Conservation (phyloP, 192 early-diverging fungal genomes). For the Kickxella alabastrina region DNA sequence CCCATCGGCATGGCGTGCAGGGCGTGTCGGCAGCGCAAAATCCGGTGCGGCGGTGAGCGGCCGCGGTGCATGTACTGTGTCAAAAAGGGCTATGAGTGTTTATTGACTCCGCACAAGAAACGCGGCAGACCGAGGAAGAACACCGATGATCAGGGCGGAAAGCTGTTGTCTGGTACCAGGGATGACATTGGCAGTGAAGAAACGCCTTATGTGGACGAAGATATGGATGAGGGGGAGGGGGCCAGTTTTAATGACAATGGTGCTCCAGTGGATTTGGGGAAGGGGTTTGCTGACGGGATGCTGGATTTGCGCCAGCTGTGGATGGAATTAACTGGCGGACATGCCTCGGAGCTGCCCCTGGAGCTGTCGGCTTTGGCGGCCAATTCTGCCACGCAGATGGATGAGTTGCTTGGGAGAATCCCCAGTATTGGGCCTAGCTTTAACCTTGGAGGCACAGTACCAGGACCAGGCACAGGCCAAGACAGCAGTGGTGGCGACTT, state of each 20-base stretch:
- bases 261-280: too few species aligned
- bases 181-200: too few species aligned
- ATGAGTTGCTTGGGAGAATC: conserved; percentile 1
- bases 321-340: conserved; percentile 41
- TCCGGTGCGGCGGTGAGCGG: conserved; percentile 48
- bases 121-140: conserved; percentile 42
- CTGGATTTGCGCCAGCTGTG: conserved; percentile 39
- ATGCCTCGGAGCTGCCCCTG: conserved; percentile 25
- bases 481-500: neutral
- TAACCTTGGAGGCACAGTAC: conserved; percentile 8
- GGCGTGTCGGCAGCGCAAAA: conserved; percentile 48
- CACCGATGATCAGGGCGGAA: too few species aligned
- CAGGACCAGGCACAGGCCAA: neutral
- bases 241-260: too few species aligned
- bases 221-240: too few species aligned
- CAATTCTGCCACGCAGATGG: conserved; percentile 14
- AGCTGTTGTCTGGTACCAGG: too few species aligned
- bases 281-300: conserved; percentile 8
- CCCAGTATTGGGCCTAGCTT: conserved; percentile 11
- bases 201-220: too few species aligned
- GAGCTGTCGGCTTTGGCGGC: conserved; percentile 36
- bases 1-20: conserved; percentile 51
- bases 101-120: conserved; percentile 49
- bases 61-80: conserved; percentile 51
- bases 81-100: conserved; percentile 44